Percentiles rank a stretch among this genome's conserved stretches.
phyloP scores from a whole-genome alignment of 78 protist genomes.

The Blattamonas nauphoetae region DNA sequence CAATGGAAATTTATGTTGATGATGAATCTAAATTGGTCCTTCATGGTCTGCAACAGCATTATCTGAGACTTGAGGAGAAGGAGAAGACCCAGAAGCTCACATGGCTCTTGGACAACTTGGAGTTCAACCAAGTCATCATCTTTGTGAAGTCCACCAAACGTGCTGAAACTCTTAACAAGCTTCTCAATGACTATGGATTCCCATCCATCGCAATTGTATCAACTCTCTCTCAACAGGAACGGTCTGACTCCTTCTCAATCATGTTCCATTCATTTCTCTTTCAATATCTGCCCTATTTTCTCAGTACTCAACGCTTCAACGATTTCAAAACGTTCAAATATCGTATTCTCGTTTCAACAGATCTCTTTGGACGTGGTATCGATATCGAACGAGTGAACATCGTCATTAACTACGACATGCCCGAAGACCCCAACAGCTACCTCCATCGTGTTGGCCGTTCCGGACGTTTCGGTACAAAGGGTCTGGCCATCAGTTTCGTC shows the following conservation, averaged over 20 bases:
- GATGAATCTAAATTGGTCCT: conserved; percentile 84
- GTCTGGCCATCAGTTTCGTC: conserved; percentile 92
- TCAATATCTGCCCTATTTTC: background rate
- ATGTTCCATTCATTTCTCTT: background rate
- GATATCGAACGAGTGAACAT: conserved; percentile 94
- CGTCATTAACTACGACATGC: conserved; percentile 98
- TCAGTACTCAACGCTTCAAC: conserved; percentile 53
- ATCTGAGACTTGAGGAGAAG: conserved; percentile 65
- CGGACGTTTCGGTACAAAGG: conserved; percentile 98
- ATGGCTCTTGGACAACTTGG: conserved; percentile 87
- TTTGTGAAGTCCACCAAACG: conserved; percentile 72
- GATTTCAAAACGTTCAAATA: conserved; percentile 82
- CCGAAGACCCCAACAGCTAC: conserved; percentile 77
- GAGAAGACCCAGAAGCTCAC: conserved; percentile 81
- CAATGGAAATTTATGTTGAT: conserved; percentile 80
- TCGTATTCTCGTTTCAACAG: conserved; percentile 93
- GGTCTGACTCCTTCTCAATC: background rate
- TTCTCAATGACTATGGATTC: conserved; percentile 70
- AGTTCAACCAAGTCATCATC: conserved; percentile 87
- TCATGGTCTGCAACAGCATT: conserved; percentile 94
- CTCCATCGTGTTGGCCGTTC: conserved; percentile 96
- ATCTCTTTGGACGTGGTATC: conserved; percentile 94
- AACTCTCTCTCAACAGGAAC: conserved; percentile 60
- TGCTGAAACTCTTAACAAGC: conserved; percentile 53
- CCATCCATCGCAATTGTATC: conserved; percentile 84